These are phyloP conservation scores for Xerocomellus intermedius DNA, from an alignment of 768 basidiomycete genomes.

Conservation along the genomic window DNA sequence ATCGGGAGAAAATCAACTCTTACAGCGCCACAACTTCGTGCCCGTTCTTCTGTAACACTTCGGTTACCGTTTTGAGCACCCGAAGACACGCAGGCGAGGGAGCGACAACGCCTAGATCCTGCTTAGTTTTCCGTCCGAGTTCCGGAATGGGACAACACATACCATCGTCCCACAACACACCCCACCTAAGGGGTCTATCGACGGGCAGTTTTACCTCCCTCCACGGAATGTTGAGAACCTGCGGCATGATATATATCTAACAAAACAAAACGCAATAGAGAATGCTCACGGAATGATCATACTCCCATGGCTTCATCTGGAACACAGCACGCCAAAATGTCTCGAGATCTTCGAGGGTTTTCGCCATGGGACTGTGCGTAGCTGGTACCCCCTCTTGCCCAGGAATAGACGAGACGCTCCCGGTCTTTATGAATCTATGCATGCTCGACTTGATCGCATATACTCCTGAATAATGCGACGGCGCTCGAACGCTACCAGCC, in stretches of 20 bases:
- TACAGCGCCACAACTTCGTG: constrained; percentile 56
- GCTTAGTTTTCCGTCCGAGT: background rate
- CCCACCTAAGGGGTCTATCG: constrained; percentile 57
- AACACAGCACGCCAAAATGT: constrained; percentile 66
- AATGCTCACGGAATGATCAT: constrained; percentile 49
- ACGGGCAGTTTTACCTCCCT: constrained; percentile 39
- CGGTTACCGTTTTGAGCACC: constrained; percentile 48
- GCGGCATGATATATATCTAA: background rate
- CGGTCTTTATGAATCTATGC: constrained; percentile 55
- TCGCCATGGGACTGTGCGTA: constrained; percentile 59
- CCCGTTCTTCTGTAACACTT: constrained; percentile 43
- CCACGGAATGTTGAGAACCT: constrained; percentile 39
- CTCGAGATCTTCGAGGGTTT: constrained; percentile 57
- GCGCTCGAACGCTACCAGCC: constrained; percentile 65
- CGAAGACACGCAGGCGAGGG: constrained; percentile 61
- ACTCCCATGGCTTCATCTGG: constrained; percentile 61
- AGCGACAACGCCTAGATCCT: constrained; percentile 47
- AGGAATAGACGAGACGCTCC: constrained; percentile 43
- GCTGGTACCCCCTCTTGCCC: constrained; percentile 59
- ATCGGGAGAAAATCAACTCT: constrained; percentile 3
- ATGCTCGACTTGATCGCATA: constrained; percentile 59
- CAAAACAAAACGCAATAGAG: background rate
- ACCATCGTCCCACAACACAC: constrained; percentile 66
- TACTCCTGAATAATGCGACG: constrained; percentile 64
- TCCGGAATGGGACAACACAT: background rate